Evolutionary conservation across 441 rosid genomes (phyloP), one percentile per base, ranked within the genome.

Genomic region (Croton setiger): DNA sequence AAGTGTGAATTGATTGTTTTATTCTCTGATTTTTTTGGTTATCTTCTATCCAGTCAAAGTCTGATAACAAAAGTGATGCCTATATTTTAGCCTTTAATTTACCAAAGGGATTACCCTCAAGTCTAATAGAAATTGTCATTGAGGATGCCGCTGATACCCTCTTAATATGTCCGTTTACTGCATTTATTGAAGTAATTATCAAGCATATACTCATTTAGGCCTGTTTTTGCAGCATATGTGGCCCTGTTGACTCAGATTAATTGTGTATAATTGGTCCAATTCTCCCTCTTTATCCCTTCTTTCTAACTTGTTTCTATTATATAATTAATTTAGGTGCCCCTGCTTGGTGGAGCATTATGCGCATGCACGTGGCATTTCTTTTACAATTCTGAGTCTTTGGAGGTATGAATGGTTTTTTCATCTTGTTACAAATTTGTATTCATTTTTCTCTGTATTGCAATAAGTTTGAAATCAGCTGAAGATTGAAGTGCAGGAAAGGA

Each of bases 301-400:
- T 18, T 47, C 1, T 27, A 23, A 17, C 45, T 67, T 31, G 18
- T 55, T 44, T 36, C 63, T 66, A n/a, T 63, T 74, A 14, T 39
- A 72, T 39, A 27, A 70, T 67, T 65, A 67, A 63, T 75, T 61
- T 72, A 91, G 98, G 97, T 94, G 64, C 93, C 96, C 62, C 77
- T 88, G 72, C 97, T 93, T 27, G 98, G 97, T 53, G 96, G 97
- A 85, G 97, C 98, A 68, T 86, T 91, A 64, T 91, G 98, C 63
- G 98, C 97, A 33, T 91, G 97, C 75, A 87, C 97, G 8, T 93
- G 97, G 95, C 98, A 89, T 85, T 94, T 94, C 93, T 94, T 91
- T 71, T 94, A 91, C 74, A 91, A 91, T 71, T 83, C 86, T 10
- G 96, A 94, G 74, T 88, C 93, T 49, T 89, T 94, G 69, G 96